Conservation (phyloP, 2,329 filamentous ascomycete species). For the Epichloe elymi region DNA sequence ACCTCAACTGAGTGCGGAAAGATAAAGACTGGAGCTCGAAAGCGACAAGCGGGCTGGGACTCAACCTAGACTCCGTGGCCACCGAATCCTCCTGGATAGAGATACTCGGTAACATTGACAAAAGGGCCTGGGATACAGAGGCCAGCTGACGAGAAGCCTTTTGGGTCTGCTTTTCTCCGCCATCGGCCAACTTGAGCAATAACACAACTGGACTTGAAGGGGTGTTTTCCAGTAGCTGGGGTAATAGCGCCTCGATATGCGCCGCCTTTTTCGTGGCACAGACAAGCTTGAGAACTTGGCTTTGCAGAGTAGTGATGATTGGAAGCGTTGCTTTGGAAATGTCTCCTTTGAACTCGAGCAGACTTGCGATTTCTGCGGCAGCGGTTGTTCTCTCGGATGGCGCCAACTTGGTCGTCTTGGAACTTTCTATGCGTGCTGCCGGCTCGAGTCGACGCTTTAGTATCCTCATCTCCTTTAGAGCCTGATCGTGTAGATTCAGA, state of each 20-base stretch:
- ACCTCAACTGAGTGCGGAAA: slow-evolving; percentile 46
- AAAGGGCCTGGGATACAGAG: slow-evolving; percentile 47
- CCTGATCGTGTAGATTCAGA: slow-evolving; percentile 52
- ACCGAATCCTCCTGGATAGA: slow-evolving; percentile 46
- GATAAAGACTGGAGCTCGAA: slow-evolving; percentile 53
- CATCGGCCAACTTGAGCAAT: slow-evolving; percentile 33
- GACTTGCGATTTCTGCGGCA: slow-evolving; percentile 33
- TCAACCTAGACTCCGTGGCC: slow-evolving; percentile 39
- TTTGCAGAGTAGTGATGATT: slow-evolving; percentile 50
- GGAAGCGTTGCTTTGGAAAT: slow-evolving; percentile 31
- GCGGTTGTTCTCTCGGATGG: slow-evolving; percentile 18
- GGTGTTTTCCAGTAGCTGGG: slow-evolving; percentile 38
- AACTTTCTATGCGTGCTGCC: slow-evolving; percentile 12
- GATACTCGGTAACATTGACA: slow-evolving; percentile 55
- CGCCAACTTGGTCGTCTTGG: slow-evolving; percentile 19
- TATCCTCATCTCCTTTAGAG: slow-evolving; percentile 53
- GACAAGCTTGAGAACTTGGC: slow-evolving; percentile 51
- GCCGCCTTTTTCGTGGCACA: slow-evolving; percentile 44
- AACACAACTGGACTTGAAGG: slow-evolving; percentile 45
- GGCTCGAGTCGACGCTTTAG: slow-evolving; percentile 50
- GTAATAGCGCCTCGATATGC: slow-evolving; percentile 43
- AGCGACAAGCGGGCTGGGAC: slow-evolving; percentile 40
- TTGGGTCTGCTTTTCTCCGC: slow-evolving; percentile 29
- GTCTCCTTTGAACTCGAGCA: slow-evolving; percentile 47
- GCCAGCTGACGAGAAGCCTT: slow-evolving; percentile 57